These are phyloP conservation scores for Ampelomyces quisqualis DNA, from an alignment of 2,329 filamentous ascomycete species.

Conservation along the genomic window DNA sequence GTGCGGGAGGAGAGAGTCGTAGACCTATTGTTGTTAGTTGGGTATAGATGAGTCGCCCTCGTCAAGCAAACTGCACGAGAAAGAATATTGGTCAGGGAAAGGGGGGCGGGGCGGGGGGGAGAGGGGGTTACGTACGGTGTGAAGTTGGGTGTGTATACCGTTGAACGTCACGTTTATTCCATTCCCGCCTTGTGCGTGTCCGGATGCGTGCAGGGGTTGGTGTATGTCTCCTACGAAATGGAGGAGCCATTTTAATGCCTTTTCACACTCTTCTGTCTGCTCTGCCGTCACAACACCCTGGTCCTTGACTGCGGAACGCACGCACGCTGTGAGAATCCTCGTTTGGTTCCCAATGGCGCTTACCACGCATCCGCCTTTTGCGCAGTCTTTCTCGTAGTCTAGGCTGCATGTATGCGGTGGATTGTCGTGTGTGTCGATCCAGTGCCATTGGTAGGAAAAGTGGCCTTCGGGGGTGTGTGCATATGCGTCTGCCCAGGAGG, in stretches of 20 bases:
- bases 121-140: slow-evolving; percentile 34
- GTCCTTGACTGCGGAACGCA: too few relatives aligned
- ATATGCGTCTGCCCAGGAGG: slow-evolving; percentile 46
- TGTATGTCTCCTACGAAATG: slow-evolving; percentile 48
- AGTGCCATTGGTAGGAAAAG: slow-evolving; percentile 48
- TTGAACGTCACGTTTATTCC: slow-evolving; percentile 42
- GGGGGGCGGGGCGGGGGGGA: too few relatives aligned
- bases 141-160: slow-evolving; percentile 37
- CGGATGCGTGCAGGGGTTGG: slow-evolving; percentile 47
- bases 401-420: slow-evolving; percentile 39
- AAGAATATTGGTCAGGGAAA: too few relatives aligned
- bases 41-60: too few relatives aligned
- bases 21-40: slow-evolving; percentile 36
- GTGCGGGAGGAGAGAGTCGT: slow-evolving; percentile 45
- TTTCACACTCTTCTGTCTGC: too few relatives aligned
- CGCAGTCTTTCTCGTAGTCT: slow-evolving; percentile 43
- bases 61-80: too few relatives aligned
- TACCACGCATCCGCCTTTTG: slow-evolving; percentile 44
- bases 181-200: slow-evolving; percentile 44
- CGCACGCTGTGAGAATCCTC: slow-evolving; percentile 40
- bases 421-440: slow-evolving; percentile 43
- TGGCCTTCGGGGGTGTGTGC: slow-evolving; percentile 43
- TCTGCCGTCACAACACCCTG: too few relatives aligned
- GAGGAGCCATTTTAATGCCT: slow-evolving; percentile 47
- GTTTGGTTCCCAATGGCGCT: slow-evolving; percentile 48